These are phyloP conservation scores for Austroboletus eburneus DNA, from an alignment of 768 basidiomycete genomes.

Conservation along the genomic window DNA sequence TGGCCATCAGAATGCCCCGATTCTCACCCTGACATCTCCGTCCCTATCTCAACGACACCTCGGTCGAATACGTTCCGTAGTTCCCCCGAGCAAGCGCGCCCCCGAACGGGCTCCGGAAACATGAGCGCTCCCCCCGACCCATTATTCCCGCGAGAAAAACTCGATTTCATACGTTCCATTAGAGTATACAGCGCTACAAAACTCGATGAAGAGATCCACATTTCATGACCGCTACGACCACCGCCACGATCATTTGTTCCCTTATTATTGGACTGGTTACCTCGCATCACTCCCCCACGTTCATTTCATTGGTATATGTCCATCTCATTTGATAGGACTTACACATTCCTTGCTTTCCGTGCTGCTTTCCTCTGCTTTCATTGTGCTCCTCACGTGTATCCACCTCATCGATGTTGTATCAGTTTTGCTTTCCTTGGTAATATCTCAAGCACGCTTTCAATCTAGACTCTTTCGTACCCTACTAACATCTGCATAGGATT, in stretches of 20 bases:
- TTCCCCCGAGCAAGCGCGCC: conserved; percentile 18
- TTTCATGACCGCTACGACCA: conserved; percentile 13
- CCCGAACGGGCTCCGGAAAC: conserved; percentile 7
- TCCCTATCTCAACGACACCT: conserved; percentile 19
- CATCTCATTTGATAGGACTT: conserved; percentile 9
- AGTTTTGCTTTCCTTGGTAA: conserved; percentile 5
- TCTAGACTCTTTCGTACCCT: conserved; percentile 8
- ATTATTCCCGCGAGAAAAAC: conserved; percentile 33
- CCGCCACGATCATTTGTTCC: not conserved
- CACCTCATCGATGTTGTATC: conserved; percentile 15
- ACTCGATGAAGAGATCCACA: conserved; percentile 25
- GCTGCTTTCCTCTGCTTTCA: conserved; percentile 1
- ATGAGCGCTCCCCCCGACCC: conserved; percentile 19
- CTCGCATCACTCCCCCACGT: not conserved
- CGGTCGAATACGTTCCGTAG: conserved; percentile 17
- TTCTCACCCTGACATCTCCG: conserved; percentile 23
- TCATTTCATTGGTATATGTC: conserved; percentile 5
- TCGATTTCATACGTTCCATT: conserved; percentile 49
- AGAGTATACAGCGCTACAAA: conserved; percentile 52
- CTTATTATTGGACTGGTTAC: not conserved
- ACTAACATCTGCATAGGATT: conserved; percentile 10
- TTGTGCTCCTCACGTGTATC: conserved; percentile 1
- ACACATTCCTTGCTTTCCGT: conserved; percentile 14
- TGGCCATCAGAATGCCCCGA: conserved; percentile 54
- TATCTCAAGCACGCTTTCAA: not conserved